Conservation (phyloP, 352 stramenopile species). For the Phytophthora hibernalis region DNA sequence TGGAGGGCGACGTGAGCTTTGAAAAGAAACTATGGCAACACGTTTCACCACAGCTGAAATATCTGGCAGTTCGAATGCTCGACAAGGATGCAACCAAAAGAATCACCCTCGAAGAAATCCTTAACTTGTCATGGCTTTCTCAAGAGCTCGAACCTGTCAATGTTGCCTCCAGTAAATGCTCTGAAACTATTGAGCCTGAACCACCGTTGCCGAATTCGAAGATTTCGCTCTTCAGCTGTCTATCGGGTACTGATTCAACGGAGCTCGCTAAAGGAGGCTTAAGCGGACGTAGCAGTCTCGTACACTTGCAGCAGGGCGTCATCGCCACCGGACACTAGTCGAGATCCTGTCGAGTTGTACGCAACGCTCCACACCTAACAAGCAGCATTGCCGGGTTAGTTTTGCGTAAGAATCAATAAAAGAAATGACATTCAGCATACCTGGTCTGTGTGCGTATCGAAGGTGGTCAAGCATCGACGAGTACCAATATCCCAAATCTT, state of each 20-base stretch:
- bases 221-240: background rate
- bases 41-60: conserved; percentile 44
- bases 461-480: conserved; percentile 88
- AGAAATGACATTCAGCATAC: conserved; percentile 34
- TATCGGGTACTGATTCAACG: background rate
- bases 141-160: conserved; percentile 34
- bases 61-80: conserved; percentile 56
- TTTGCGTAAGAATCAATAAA: conserved; percentile 3
- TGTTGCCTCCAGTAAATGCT: conserved; percentile 3
- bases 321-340: conserved; percentile 90
- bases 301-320: conserved; percentile 92
- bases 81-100: conserved; percentile 52
- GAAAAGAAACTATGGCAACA: conserved; percentile 41
- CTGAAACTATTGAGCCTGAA: conserved; percentile 10
- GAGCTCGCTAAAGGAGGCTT: background rate
- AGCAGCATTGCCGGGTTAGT: conserved; percentile 3
- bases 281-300: conserved; percentile 70
- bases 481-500: conserved; percentile 93
- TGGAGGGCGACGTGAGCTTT: conserved; percentile 60
- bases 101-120: conserved; percentile 63
- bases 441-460: conserved; percentile 92
- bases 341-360: conserved; percentile 86
- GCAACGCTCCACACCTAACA: conserved; percentile 90
- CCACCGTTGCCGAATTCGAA: conserved; percentile 9
- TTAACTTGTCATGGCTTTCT: conserved; percentile 62